Evolutionary conservation across 2,329 filamentous ascomycete species (phyloP).

Genomic region (Diaporthe ampelina): DNA sequence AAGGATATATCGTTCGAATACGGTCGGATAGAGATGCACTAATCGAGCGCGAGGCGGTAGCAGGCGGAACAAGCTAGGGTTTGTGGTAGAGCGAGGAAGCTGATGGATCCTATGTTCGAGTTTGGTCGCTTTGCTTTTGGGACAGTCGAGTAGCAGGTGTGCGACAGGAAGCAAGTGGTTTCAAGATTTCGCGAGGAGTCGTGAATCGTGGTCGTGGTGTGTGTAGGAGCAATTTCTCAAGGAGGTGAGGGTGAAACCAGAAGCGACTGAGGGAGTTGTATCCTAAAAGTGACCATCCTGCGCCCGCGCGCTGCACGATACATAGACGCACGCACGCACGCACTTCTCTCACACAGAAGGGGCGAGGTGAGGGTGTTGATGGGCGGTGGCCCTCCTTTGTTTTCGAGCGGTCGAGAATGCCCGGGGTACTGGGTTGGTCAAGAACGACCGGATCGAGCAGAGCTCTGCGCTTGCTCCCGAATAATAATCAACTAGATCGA

Average conservation of each 20-base stretch:
- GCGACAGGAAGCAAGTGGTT: conserved; percentile 24
- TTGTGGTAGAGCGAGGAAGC: conserved; percentile 5
- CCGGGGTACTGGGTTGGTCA: conserved; percentile 16
- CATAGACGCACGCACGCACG: conserved; percentile 18
- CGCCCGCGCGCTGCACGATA: conserved; percentile 40
- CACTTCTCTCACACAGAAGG: neutral
- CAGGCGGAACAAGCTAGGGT: conserved; percentile 2
- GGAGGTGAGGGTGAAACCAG: conserved; percentile 29
- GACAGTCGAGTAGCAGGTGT: conserved; percentile 3
- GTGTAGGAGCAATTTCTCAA: conserved; percentile 32
- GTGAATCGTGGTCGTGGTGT: conserved; percentile 24
- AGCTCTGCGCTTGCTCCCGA: conserved; percentile 26
- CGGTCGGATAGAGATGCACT: neutral
- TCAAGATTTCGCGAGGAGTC: conserved; percentile 4
- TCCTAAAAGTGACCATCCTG: conserved; percentile 40
- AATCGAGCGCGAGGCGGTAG: conserved; percentile 12
- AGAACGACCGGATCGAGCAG: conserved; percentile 29
- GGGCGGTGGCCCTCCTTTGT: conserved; percentile 18
- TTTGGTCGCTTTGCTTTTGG: neutral
- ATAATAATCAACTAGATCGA: neutral
- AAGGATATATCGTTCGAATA: conserved; percentile 18
- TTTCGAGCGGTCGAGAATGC: conserved; percentile 33
- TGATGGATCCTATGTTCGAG: neutral
- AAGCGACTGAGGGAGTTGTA: conserved; percentile 38
- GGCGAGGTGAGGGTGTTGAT: conserved; percentile 18